Percentiles rank a stretch among this genome's conserved stretches.
These are phyloP conservation scores for Paracorniculantispora psalliotae DNA, from an alignment of 2,329 filamentous ascomycete species.

Conservation along the genomic window DNA sequence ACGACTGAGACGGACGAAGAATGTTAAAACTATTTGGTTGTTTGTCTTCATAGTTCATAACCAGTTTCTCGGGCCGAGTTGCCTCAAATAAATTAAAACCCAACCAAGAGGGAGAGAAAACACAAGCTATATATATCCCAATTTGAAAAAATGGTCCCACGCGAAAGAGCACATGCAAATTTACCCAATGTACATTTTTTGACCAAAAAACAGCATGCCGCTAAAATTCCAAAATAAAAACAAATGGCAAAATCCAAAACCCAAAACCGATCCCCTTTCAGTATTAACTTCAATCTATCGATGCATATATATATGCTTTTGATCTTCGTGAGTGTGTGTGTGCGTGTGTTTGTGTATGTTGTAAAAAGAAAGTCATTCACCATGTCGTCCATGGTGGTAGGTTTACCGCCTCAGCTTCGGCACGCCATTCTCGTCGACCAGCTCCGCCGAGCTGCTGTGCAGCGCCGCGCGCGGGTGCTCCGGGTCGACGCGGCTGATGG, in stretches of 20 bases:
- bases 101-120: neutral
- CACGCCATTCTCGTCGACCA: conserved; percentile 40
- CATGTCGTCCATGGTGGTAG: neutral
- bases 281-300: conserved; percentile 10
- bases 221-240: conserved; percentile 3
- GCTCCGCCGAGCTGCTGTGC: conserved; percentile 51
- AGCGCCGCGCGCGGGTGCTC: conserved; percentile 39
- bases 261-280: neutral
- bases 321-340: neutral
- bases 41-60: neutral
- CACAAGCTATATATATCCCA: conserved; percentile 5
- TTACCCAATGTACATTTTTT: conserved; percentile 10
- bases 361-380: neutral
- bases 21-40: neutral
- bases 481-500: conserved; percentile 50
- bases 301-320: conserved; percentile 5
- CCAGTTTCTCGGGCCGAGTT: neutral
- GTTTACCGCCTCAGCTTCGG: conserved; percentile 1
- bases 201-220: conserved; percentile 6
- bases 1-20: no score
- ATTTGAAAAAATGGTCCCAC: conserved; percentile 5
- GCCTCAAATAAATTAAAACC: neutral
- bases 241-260: neutral
- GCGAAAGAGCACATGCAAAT: neutral
- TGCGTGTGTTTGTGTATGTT: neutral